Conservation (phyloP, 2,329 filamentous ascomycete species). For the Cadophora luteo-olivacea region DNA sequence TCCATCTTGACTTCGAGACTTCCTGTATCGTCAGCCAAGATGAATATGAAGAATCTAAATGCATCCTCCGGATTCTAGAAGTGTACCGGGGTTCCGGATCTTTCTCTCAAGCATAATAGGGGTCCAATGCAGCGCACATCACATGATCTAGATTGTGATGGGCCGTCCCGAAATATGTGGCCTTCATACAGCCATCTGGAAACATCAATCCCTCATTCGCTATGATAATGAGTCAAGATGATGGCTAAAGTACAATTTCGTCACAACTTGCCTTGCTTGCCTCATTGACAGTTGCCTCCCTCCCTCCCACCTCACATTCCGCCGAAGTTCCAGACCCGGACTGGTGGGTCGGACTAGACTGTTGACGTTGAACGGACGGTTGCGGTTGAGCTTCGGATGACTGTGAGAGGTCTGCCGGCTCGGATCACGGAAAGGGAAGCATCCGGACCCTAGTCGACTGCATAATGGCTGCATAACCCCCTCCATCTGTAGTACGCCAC, state of each 20-base stretch:
- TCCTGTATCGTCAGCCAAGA: slow-evolving; percentile 10
- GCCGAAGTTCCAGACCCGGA: not conserved
- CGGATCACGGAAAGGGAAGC: not conserved
- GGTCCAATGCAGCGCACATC: not conserved
- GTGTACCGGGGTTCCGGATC: not conserved
- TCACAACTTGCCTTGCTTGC: slow-evolving; percentile 4
- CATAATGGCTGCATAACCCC: not conserved
- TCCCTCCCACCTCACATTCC: no score
- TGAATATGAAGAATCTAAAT: not conserved
- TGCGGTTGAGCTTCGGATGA: not conserved
- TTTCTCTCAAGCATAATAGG: not conserved
- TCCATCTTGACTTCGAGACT: not conserved
- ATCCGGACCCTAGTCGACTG: not conserved
- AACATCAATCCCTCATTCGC: not conserved
- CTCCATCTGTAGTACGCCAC: not conserved
- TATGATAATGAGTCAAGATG: no score
- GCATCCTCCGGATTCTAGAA: not conserved
- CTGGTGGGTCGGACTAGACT: not conserved
- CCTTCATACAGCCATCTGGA: not conserved
- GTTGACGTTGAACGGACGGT: no score
- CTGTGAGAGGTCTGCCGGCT: not conserved
- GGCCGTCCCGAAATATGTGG: not conserved
- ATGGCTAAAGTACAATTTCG: not conserved
- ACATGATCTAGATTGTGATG: slow-evolving; percentile 10
- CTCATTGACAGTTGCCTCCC: no score